Evolutionary conservation across 208 protist genomes (phyloP).

Genomic region (Naegleria gruberi): DNA sequence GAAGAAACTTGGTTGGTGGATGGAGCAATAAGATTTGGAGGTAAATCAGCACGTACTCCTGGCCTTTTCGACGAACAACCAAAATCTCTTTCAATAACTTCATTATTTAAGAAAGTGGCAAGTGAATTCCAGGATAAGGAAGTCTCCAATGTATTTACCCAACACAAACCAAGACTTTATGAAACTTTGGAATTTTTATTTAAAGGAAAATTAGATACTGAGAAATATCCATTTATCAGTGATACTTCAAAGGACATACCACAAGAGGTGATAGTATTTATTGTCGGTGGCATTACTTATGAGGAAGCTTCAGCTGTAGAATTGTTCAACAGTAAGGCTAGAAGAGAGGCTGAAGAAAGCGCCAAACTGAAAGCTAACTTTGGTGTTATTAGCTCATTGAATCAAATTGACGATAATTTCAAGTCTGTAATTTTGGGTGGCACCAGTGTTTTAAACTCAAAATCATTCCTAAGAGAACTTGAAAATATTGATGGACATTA

Average conservation of each 20-base stretch:
- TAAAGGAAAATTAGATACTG: constrained; percentile 52
- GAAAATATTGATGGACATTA: too few species aligned
- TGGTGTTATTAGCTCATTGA: not conserved
- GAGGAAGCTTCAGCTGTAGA: constrained; percentile 44
- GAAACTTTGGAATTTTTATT: constrained; percentile 56
- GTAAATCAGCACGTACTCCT: not conserved
- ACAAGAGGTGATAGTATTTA: constrained; percentile 63
- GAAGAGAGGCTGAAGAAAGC: not conserved
- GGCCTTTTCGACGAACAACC: constrained; percentile 23
- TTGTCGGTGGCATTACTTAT: constrained; percentile 65
- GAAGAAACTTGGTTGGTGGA: not conserved
- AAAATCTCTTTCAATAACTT: constrained; percentile 14
- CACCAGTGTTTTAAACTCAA: not conserved
- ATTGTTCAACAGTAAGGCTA: constrained; percentile 1
- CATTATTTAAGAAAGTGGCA: not conserved
- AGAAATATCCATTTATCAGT: constrained; percentile 28
- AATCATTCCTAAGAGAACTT: not conserved
- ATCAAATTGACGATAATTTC: constrained; percentile 3
- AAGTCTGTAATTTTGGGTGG: not conserved
- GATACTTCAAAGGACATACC: constrained; percentile 19
- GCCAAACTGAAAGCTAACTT: not conserved
- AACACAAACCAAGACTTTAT: constrained; percentile 84
- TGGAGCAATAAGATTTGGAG: not conserved
- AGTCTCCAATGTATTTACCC: constrained; percentile 72
- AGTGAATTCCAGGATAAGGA: constrained; percentile 9